Evolutionary conservation across 345 rosid species (phyloP).

Genomic region (Gossypium thurberi): DNA sequence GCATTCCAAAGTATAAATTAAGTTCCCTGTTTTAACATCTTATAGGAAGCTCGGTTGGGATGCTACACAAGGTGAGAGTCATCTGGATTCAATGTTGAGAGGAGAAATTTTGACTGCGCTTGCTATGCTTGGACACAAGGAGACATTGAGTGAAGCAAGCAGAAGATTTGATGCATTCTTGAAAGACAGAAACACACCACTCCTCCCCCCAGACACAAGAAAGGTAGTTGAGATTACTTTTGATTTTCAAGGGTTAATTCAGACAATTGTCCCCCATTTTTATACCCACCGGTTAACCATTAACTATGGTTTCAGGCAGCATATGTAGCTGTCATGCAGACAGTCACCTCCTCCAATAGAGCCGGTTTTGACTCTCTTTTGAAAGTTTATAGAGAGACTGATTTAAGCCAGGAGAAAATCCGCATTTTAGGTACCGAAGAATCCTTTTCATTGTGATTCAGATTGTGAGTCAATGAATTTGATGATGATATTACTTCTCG

Average conservation of each 20-base stretch:
- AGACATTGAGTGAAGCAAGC: conserved; percentile 57
- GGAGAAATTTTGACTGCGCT: conserved; percentile 86
- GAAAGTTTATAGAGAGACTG: conserved; percentile 83
- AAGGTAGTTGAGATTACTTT: conserved; percentile 32
- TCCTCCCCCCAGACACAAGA: conserved; percentile 85
- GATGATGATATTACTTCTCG: neutral
- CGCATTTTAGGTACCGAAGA: conserved; percentile 59
- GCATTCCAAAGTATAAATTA: neutral
- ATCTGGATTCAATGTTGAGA: conserved; percentile 86
- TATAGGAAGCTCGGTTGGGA: conserved; percentile 92
- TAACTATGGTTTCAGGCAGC: conserved; percentile 56
- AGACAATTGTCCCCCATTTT: neutral
- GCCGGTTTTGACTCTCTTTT: conserved; percentile 70
- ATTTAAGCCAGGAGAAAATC: conserved; percentile 93
- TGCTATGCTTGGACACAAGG: conserved; percentile 61
- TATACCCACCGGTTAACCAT: conserved; percentile 1
- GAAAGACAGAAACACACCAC: conserved; percentile 69
- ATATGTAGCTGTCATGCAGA: conserved; percentile 82
- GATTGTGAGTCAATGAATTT: neutral
- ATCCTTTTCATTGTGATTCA: neutral
- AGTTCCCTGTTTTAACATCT: conserved; percentile 10
- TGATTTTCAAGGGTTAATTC: neutral
- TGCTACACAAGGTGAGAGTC: conserved; percentile 79
- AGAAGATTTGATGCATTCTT: conserved; percentile 68
- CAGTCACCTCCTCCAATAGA: conserved; percentile 51